Base-by-base conservation (phyloP, 1,284 basidiomycete genomes). In the Sanghuangporus sanghuang region DNA sequence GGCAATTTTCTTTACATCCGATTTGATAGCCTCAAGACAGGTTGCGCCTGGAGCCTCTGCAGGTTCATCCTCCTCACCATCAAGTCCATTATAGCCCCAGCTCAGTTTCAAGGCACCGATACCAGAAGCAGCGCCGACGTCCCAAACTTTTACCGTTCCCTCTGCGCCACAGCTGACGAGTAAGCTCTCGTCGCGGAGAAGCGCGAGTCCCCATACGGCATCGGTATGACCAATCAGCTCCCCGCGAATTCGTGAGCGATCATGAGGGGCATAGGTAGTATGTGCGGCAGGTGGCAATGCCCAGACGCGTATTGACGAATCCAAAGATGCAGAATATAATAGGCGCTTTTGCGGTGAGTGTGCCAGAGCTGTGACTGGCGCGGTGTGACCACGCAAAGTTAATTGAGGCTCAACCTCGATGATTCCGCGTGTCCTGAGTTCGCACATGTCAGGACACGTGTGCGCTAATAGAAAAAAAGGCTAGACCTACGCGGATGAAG, bases 251-350 rank as follows among this genome's bases (percentile, higher is more conserved):
- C 87, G 82, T 2, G 86, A 86, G 59, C 90, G 83, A 69, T 98
- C 95, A 73, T 92, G 95, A 0, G 94, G 88, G 7, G 92, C 92
- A 74, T 98, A 98, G 16, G 85, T 95, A 71, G 85, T 93, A 76
- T 86, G 87, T 50, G 84, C 80, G 1, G 82, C 74, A 11, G 83
- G 69, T 6, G 95, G 94, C 52, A 97, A 78, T 21, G 85, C 85
- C 95, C 95, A 98, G 38, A 97, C 82, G 44, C 93, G 88, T 72
- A 99, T 93, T 1, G 94, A 94, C 3, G 93, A 90, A 75, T 99
- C 96, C 60, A 98, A 79, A 0, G 95, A 97, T 6, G 92, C 94
- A 23, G 95, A 96, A 74, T 95, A 97, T 58, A 99, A 79, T 5
- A 90, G 77, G 27, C 87, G 83, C 66, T 87, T 88, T 21, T 84